These are phyloP conservation scores for Hanseniaspora guilliermondii DNA, from an alignment of 805 yeast genomes.

Conservation along the genomic window DNA sequence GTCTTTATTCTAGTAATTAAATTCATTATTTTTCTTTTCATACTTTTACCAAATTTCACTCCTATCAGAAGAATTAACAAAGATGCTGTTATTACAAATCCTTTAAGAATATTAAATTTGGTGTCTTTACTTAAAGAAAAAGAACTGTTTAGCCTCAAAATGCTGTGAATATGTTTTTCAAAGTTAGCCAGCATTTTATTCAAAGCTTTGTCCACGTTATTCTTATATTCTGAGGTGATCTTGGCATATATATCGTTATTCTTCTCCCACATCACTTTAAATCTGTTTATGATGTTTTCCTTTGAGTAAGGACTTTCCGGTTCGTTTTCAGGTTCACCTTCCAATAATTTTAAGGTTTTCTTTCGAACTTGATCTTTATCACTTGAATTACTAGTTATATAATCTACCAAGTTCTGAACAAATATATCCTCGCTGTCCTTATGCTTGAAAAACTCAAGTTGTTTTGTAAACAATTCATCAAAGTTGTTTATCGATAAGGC, in stretches of 20 bases:
- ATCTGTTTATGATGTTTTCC: conserved; percentile 2
- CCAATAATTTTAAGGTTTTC: not conserved
- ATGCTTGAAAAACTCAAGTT: not conserved
- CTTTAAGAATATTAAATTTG: not conserved
- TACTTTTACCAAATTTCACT: not conserved
- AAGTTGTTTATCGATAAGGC: not conserved
- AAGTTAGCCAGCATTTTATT: not conserved
- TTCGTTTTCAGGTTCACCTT: conserved; percentile 6
- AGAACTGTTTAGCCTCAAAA: not conserved
- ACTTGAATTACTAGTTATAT: not conserved
- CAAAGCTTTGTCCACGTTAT: not conserved
- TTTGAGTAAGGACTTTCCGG: not conserved
- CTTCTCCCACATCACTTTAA: not conserved
- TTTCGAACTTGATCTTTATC: not conserved
- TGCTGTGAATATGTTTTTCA: not conserved
- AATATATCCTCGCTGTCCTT: not conserved
- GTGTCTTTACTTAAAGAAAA: not conserved
- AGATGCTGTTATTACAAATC: not conserved
- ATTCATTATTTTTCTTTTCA: not conserved
- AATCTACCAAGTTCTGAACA: not conserved
- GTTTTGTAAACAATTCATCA: not conserved
- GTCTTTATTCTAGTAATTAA: not conserved
- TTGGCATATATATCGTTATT: not conserved
- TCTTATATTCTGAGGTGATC: not conserved
- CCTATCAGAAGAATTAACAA: not conserved